These are phyloP conservation scores for Tarenaya hassleriana DNA, from an alignment of 345 rosid genomes.

Conservation along the genomic window DNA sequence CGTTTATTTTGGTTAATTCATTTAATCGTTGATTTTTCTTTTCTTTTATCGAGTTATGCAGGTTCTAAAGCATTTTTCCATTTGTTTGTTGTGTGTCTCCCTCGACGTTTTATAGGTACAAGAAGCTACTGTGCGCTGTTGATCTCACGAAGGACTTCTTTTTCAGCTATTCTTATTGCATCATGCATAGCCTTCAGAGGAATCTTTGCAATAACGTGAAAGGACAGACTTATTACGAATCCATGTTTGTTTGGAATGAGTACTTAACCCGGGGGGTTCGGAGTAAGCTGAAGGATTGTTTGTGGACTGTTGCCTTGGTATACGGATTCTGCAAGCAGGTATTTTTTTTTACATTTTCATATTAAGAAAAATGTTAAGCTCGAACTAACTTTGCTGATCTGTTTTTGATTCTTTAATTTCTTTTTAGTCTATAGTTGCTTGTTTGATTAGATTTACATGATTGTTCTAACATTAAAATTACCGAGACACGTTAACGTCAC, in stretches of 20 bases:
- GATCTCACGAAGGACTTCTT: conserved; percentile 97
- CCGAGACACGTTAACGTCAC: too few relatives aligned
- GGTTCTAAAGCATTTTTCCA: conserved; percentile 31
- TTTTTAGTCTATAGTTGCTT: too few relatives aligned
- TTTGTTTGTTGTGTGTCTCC: conserved; percentile 25
- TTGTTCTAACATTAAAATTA: neutral
- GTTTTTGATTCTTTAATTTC: too few relatives aligned
- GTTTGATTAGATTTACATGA: conserved; percentile 1
- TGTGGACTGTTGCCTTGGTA: conserved; percentile 95
- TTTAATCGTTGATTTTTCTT: conserved; percentile 18
- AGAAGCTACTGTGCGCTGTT: conserved; percentile 86
- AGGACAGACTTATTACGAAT: conserved; percentile 50
- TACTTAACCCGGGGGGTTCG: conserved; percentile 72
- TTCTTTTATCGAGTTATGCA: conserved; percentile 15
- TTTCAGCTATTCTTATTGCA: conserved; percentile 88
- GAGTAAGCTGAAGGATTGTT: conserved; percentile 50
- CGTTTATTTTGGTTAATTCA: conserved; percentile 20
- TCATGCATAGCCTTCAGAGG: conserved; percentile 83
- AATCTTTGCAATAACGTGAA: conserved; percentile 45
- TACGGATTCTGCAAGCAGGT: conserved; percentile 98
- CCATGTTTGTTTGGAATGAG: conserved; percentile 95
- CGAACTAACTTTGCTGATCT: too few relatives aligned
- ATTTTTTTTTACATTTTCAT: neutral
- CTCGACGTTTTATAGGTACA: conserved; percentile 61
- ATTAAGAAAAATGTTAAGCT: too few relatives aligned